Base-by-base conservation (phyloP, 2,329 filamentous ascomycete genomes). In the Beauveria scarabaeidicola region DNA sequence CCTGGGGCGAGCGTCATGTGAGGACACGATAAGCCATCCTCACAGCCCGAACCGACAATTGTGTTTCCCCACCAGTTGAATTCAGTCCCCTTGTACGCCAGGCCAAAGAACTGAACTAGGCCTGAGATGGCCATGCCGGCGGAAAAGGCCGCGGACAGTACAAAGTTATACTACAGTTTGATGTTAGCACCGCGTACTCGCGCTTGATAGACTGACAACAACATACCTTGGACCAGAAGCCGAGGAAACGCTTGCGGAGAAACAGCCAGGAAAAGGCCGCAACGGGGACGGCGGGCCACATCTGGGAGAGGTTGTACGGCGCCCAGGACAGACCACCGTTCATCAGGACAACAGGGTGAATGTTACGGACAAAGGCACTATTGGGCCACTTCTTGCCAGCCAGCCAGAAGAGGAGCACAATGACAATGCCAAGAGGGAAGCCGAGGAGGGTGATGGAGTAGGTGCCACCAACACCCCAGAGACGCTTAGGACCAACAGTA, bases 201-300 rank as follows among this genome's bases (percentile, higher is more conserved):
- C 17, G 10, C 21, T 29, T 40, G 44, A 32, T 6, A 15, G 21
- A 19, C 25, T 29, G 38, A 17, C 8, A n/a, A 7, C 2, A n/a
- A 21, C 58, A 29, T 63, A 67, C 70, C 66, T 79, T 80, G 59
- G 75, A 74, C 78, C 80, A 82, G 63, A 80, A 75, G 6, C 67
- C 73, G 36, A 78, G 70, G 63, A 74, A 77, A 5, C 77, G 71
- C 29, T 67, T 68, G 64, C 75, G 76, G 61, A 79, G 65, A 64
- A 74, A 81, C 17, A 79, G 68, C 76, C 78, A 81, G 7, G 76
- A 78, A 36, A 77, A 61, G 67, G 70, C 78, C 4, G 75, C 77
- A 17, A 81, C 70, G 2, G 76, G 77, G 2, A 81, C 74, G 25
- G 75, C 73, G 1, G 77, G 78, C 72, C 74, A 76, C 43, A 75